Evolutionary conservation across 2,329 filamentous ascomycete species (phyloP), one percentile per base, ranked within the genome.

Genomic region (Colletotrichum aenigma): DNA sequence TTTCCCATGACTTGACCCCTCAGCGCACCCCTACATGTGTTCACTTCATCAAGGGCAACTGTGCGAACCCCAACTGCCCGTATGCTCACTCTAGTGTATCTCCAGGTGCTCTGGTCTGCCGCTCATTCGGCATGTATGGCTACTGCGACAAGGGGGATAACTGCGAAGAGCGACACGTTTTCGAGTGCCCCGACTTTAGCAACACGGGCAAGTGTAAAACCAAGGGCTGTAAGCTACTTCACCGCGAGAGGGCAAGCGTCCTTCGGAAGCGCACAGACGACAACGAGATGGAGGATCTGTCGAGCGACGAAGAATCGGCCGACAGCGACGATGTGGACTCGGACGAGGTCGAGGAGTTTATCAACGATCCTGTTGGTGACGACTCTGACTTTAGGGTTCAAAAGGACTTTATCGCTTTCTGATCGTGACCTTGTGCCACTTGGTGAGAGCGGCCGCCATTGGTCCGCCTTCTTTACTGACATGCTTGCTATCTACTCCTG

Each of bases 141-240:
- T 98, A 96, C 85, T 98, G 97, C 87, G 93, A 94, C 77, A 94
- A 94, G 83, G 97, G 96, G 76, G 89, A 90, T 71, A 86, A 89
- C 71, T 98, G 97, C 85, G 86, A 91, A 76, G 92, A 97, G 78
- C 94, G 96, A 76, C 97, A 99, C 87, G 94, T 96, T 74, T 94
- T 94, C 86, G 96, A 98, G 85, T 98, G 97, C 85, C 96, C 97
- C 77, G 94, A 98, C 84, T 98, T 97, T 88, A 95, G 95, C 90
- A 98, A 98, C 86, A 95, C 91, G 76, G 96, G 96, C 81, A 88
- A 89, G 77, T 99, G 97, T 91, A 93, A 92, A 83, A 92, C 91
- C 83, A 92, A 93, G 85, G 93, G 93, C 79, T 98, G 96, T 88
- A 94, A 94, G 83, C 90, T 98, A 70, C 94, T 93, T 75, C 97